Base-by-base conservation (phyloP, 306 rosid genomes). In the Trichosanthes cucumerina region DNA sequence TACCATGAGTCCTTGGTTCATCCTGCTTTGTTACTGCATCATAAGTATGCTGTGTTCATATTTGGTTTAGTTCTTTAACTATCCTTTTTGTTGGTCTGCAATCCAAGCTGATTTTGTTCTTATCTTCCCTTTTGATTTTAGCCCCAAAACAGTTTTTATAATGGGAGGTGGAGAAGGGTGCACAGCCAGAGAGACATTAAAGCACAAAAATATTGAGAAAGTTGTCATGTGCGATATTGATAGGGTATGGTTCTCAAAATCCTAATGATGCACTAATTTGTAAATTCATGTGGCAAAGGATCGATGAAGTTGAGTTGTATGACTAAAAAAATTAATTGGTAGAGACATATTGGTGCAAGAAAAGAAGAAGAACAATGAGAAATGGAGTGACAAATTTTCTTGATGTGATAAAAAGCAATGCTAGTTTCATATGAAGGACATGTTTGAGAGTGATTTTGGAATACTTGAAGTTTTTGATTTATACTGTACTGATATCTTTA, bases 81-180 rank as follows among this genome's bases (percentile, higher is more conserved):
- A 34, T 64, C 9, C 13, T 64, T 18, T 0, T 62, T 16, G 44
- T 64, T 23, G 70, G 47, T 16, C 71, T 64, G 71, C 44, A 64
- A 64, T 64, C 69, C 5, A 14, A 31, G 10, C 23, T 6, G 43
- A 31, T 63, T 79, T 7, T 18, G 16, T 78, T 63, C 14, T 57
- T 56, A 3, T 54, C 44, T 44, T 56, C 38, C 5, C 59, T 23
- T 9, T 66, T 58, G 76, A 39, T 39, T 64, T 49, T 64, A 81
- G 84, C 74, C 87, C 87, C 15, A 81, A 78, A 78, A 78, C 69
- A 3, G 54, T 78, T 33, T 84, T 74, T 68, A 81, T 81, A 47
- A 75, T 84, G 85, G 87, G 85, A 79, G 85, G 83, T 14, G 85
- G 87, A 14, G 85, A 81, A 79, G 87, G 85, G 26, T 81, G 73